phyloP scores from a whole-genome alignment of 306 rosid genomes.

The Cicer pinnatifidum region DNA sequence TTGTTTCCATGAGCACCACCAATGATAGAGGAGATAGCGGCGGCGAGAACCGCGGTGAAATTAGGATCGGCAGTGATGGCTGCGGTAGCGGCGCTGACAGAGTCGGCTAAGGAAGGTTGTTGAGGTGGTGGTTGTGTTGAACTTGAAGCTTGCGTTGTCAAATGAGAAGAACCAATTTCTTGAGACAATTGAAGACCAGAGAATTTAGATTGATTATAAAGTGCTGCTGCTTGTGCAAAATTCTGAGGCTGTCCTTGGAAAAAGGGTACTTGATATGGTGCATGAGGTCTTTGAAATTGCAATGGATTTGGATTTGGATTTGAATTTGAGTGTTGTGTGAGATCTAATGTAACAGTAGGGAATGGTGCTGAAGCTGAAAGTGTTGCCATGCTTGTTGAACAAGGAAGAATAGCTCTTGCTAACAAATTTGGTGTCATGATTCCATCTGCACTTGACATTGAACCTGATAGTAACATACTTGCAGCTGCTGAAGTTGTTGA shows the following conservation, averaged over 20 bases:
- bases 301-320: constrained; percentile 43
- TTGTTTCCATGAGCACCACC: constrained; percentile 60
- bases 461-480: constrained; percentile 82
- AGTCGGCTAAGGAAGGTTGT: constrained; percentile 59
- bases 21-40: constrained; percentile 92
- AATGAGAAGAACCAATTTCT: constrained; percentile 59
- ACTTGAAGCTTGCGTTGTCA: constrained; percentile 49
- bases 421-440: constrained; percentile 81
- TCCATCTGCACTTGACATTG: constrained; percentile 87
- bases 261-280: constrained; percentile 72
- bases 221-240: constrained; percentile 65
- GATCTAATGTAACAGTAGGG: constrained; percentile 83
- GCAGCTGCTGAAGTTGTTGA: constrained; percentile 92
- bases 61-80: constrained; percentile 88
- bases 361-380: constrained; percentile 94
- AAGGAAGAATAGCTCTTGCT: constrained; percentile 82
- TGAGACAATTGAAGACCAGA: constrained; percentile 91
- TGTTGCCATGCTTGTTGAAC: constrained; percentile 78
- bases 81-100: constrained; percentile 83
- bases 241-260: constrained; percentile 60
- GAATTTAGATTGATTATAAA: constrained; percentile 82
- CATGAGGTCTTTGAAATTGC: constrained; percentile 60
- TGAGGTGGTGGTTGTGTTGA: constrained; percentile 45
- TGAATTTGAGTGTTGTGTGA: constrained; percentile 62
- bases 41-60: constrained; percentile 89